Percentiles rank a stretch among this genome's conserved stretches.
phyloP scores from a whole-genome alignment of 2,329 filamentous ascomycete genomes.

The Ploettnerulaceae sp. region DNA sequence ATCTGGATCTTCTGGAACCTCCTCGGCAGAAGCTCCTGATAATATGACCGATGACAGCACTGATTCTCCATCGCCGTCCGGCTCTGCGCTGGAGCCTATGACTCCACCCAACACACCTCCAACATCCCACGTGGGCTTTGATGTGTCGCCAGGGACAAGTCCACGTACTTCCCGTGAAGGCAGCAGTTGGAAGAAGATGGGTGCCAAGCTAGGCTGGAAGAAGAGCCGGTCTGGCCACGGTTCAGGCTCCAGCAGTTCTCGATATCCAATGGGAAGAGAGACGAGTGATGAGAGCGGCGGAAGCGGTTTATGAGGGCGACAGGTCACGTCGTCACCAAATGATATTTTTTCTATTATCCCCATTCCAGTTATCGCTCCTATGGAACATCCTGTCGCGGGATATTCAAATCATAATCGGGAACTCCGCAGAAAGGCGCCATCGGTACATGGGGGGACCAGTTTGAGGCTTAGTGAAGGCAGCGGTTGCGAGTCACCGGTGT shows the following conservation, averaged over 20 bases:
- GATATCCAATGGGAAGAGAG: conserved; percentile 34
- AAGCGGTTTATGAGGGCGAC: conserved; percentile 50
- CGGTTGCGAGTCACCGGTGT: conserved; percentile 26
- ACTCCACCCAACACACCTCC: conserved; percentile 72
- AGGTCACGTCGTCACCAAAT: conserved; percentile 49
- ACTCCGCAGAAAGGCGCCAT: conserved; percentile 18
- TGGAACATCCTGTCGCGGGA: conserved; percentile 26
- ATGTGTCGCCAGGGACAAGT: conserved; percentile 27
- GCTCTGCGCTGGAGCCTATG: conserved; percentile 53
- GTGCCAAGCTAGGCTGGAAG: conserved; percentile 55
- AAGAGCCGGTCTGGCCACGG: conserved; percentile 44
- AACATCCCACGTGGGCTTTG: conserved; percentile 43
- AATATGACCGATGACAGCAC: conserved; percentile 61
- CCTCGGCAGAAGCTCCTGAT: conserved; percentile 44
- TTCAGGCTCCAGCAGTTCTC: conserved; percentile 42
- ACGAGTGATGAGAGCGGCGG: conserved; percentile 33
- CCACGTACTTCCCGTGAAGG: conserved; percentile 23
- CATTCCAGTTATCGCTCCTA: conserved; percentile 26
- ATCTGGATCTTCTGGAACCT: conserved; percentile 38
- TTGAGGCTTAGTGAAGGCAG: conserved; percentile 30
- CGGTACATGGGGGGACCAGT: conserved; percentile 28
- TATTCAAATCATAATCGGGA: conserved; percentile 21
- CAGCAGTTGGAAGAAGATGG: conserved; percentile 59
- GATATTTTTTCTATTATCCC: conserved; percentile 32
- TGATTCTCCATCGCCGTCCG: conserved; percentile 51